Percentiles rank a stretch among this genome's conserved stretches.
Conservation (phyloP, 106 monocot genomes). For the Allium cepa region DNA sequence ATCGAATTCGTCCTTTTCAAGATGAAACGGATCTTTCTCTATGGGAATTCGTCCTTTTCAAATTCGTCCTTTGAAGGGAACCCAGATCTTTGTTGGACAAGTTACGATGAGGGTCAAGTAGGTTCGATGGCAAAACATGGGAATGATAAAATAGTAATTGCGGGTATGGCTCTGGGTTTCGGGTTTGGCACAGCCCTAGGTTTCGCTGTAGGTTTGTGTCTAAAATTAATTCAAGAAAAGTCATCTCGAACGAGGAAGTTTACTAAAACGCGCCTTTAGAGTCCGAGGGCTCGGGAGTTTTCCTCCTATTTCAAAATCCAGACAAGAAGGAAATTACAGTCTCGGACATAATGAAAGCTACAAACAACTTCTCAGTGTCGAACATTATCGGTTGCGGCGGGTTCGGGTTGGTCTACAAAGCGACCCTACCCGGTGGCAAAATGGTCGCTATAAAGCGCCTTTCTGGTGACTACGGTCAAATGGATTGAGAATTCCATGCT, state of each 20-base stretch:
- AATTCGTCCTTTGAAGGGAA: constrained; percentile 50
- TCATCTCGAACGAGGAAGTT: constrained; percentile 26
- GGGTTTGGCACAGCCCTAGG: constrained; percentile 32
- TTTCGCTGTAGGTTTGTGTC: constrained; percentile 22
- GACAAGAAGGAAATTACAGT: constrained; percentile 35
- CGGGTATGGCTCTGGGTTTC: constrained; percentile 29
- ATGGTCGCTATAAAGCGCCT: constrained; percentile 63
- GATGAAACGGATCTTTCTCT: constrained; percentile 25
- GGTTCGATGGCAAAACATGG: background rate
- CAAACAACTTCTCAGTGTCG: constrained; percentile 50
- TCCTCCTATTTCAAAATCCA: constrained; percentile 54
- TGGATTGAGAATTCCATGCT: constrained; percentile 73
- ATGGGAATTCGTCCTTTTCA: constrained; percentile 49
- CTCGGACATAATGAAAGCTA: constrained; percentile 37
- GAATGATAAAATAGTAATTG: constrained; percentile 28
- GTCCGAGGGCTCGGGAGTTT: constrained; percentile 17
- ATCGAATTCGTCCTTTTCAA: constrained; percentile 52
- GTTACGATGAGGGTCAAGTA: background rate
- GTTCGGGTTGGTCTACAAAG: too few species aligned
- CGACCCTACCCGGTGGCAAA: constrained; percentile 34
- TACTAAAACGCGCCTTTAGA: constrained; percentile 21
- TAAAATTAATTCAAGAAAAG: constrained; percentile 22
- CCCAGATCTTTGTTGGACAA: constrained; percentile 31
- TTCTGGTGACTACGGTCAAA: constrained; percentile 60
- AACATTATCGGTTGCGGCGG: constrained; percentile 57